phyloP scores from a whole-genome alignment of 495 filamentous ascomycete species.

The Thermothielavioides terrestris region DNA sequence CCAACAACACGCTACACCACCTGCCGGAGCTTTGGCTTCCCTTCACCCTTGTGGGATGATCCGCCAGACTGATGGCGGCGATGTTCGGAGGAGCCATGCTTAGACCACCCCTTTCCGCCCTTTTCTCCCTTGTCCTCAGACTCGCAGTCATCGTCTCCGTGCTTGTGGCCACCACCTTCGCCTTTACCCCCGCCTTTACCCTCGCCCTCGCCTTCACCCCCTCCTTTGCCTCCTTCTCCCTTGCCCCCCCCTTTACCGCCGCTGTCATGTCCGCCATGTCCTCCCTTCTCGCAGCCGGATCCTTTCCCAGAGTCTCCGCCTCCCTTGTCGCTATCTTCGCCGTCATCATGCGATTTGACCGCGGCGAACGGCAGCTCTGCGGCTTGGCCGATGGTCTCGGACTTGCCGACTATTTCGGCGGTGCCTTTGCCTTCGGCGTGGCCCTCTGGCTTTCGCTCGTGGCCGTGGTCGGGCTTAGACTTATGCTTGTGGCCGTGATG shows the following conservation, averaged over 20 bases:
- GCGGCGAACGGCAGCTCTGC: too few species aligned
- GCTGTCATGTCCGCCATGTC: background rate
- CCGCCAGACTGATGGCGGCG: background rate
- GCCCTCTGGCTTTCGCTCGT: background rate
- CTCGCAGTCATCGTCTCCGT: background rate
- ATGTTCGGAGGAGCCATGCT: background rate
- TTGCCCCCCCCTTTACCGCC: background rate
- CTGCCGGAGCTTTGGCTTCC: background rate
- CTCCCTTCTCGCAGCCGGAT: background rate
- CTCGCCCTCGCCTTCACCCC: background rate
- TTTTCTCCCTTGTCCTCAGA: background rate
- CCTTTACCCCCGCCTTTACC: background rate
- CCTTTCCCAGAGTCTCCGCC: background rate
- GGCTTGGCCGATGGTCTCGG: background rate
- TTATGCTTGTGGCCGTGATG: background rate
- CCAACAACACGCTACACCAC: background rate
- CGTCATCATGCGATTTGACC: too few species aligned
- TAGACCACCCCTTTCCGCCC: background rate
- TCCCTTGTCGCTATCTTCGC: background rate
- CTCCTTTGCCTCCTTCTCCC: background rate
- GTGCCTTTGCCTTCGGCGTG: background rate
- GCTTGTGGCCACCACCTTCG: background rate
- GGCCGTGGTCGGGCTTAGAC: background rate
- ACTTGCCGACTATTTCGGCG: too few species aligned
- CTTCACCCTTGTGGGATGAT: background rate